Evolutionary conservation across 2,329 filamentous ascomycete species (phyloP).

Genomic region (Colletotrichum sansevieriae): DNA sequence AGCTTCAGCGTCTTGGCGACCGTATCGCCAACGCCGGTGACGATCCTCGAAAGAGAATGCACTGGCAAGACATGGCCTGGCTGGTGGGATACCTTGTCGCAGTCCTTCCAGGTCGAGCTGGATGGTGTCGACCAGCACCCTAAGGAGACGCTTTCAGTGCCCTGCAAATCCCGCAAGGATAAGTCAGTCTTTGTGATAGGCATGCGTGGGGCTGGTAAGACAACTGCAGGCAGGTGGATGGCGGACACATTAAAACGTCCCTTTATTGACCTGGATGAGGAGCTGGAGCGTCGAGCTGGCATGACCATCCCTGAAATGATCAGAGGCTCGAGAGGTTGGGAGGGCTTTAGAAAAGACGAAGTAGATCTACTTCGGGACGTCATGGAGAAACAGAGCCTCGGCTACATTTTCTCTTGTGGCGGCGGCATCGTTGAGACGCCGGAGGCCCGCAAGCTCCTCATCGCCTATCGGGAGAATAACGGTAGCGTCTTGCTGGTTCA

Average conservation of each 20-base stretch:
- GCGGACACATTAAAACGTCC: conserved; percentile 80
- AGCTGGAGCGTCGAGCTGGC: conserved; percentile 80
- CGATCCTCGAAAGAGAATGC: conserved; percentile 91
- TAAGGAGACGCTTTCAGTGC: conserved; percentile 36
- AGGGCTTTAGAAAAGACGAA: conserved; percentile 86
- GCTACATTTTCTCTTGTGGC: conserved; percentile 91
- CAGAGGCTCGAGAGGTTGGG: conserved; percentile 80
- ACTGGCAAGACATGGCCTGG: conserved; percentile 98
- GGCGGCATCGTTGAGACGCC: conserved; percentile 92
- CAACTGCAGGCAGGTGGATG: conserved; percentile 90
- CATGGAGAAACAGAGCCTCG: conserved; percentile 79
- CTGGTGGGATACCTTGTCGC: conserved; percentile 93
- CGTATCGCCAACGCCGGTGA: conserved; percentile 76
- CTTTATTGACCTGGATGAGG: conserved; percentile 88
- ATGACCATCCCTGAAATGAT: conserved; percentile 91
- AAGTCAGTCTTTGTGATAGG: conserved; percentile 93
- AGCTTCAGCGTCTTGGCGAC: conserved; percentile 93
- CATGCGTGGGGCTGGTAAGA: conserved; percentile 98
- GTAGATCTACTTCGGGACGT: conserved; percentile 79
- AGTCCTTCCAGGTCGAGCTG: conserved; percentile 82
- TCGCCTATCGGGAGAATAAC: conserved; percentile 78
- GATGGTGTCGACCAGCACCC: conserved; percentile 75
- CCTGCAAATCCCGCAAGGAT: conserved; percentile 49
- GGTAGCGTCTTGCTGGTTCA: conserved; percentile 91
- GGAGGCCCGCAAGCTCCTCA: conserved; percentile 81